These are phyloP conservation scores for Camellia oleifera DNA, from an alignment of 179 eudicot genomes.

Conservation along the genomic window DNA sequence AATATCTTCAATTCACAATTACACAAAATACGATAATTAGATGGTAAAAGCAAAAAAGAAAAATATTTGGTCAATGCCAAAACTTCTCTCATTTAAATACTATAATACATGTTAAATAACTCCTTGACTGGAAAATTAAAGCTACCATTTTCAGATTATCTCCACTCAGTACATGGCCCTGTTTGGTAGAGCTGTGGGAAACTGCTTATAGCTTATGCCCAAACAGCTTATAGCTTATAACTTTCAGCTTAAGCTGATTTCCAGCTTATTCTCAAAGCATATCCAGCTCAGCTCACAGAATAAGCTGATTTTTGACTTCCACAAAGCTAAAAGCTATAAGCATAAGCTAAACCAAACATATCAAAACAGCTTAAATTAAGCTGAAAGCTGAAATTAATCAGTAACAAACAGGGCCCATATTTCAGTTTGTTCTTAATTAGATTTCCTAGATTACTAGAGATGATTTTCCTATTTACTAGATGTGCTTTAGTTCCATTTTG, in stretches of 20 bases:
- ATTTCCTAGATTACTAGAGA: not conserved
- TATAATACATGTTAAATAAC: not conserved
- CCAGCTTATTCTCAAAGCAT: no score
- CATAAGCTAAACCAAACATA: no score
- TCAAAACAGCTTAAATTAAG: no score
- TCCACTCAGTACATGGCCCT: not conserved
- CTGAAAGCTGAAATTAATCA: no score
- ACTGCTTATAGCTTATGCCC: no score
- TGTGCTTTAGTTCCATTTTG: not conserved
- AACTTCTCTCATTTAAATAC: not conserved
- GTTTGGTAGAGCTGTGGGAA: no score
- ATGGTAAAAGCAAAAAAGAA: conserved; percentile 1
- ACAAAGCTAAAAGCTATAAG: no score
- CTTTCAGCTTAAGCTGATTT: no score
- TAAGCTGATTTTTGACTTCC: no score
- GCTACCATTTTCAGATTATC: not conserved
- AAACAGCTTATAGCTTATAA: no score
- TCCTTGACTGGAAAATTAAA: not conserved
- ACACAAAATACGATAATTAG: not conserved
- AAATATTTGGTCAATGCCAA: not conserved
- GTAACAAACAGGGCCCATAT: no score
- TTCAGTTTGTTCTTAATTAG: not conserved
- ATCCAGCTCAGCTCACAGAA: no score
- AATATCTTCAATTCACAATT: not conserved
- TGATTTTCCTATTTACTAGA: not conserved